Evolutionary conservation across 1,284 basidiomycete species (phyloP).

Genomic region (Tetrapyrgos nigripes): DNA sequence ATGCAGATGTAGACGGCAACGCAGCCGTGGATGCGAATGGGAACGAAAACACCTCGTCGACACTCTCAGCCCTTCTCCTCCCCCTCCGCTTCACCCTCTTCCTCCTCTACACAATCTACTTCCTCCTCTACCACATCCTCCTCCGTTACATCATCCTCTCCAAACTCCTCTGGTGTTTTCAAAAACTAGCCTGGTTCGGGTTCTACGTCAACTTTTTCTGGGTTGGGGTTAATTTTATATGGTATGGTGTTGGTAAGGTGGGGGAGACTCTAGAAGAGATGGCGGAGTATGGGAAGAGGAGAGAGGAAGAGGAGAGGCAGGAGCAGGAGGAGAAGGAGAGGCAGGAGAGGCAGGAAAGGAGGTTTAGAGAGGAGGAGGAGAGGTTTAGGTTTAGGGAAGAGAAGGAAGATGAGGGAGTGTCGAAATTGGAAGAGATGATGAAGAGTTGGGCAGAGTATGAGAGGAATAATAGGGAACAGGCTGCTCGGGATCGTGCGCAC

Average conservation of each 20-base stretch:
- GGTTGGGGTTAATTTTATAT: conserved; percentile 1
- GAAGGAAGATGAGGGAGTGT: background rate
- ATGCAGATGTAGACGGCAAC: no score
- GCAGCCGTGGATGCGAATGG: no score
- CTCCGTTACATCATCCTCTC: no score
- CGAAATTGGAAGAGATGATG: background rate
- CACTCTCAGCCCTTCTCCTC: no score
- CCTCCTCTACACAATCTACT: no score
- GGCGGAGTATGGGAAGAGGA: background rate
- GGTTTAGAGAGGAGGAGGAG: no score
- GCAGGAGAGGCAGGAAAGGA: background rate
- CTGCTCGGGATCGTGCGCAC: no score
- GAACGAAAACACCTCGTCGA: no score
- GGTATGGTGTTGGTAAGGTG: background rate
- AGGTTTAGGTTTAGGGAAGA: no score
- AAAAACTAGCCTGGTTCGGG: conserved; percentile 7
- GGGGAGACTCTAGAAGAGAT: conserved; percentile 3
- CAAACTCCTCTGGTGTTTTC: background rate
- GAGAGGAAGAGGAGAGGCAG: background rate
- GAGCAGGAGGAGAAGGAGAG: conserved; percentile 2
- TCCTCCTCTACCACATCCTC: no score
- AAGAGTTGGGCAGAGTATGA: background rate
- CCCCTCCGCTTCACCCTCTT: no score
- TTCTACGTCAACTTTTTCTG: conserved; percentile 8
- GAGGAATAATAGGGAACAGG: background rate